Evolutionary conservation across 2,329 filamentous ascomycete genomes (phyloP).

Genomic region (Microcera coccophila): DNA sequence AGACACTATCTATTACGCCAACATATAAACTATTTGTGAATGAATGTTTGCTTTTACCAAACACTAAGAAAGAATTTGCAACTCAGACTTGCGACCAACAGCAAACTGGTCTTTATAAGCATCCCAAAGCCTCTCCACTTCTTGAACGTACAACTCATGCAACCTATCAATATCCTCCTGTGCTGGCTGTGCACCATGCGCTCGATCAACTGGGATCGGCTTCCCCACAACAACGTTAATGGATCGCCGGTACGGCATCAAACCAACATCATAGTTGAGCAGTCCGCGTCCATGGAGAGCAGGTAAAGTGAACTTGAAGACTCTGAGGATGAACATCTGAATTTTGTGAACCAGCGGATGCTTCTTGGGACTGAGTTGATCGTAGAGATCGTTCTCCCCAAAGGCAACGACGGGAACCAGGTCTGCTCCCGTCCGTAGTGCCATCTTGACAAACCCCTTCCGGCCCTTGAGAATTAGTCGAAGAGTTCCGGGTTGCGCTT

Average conservation of each 20-base stretch:
- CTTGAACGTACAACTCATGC: slow-evolving; percentile 73
- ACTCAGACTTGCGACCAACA: slow-evolving; percentile 56
- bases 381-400: slow-evolving; percentile 94
- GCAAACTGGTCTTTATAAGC: slow-evolving; percentile 75
- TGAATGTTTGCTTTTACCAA: neutral
- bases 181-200: slow-evolving; percentile 57
- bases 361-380: slow-evolving; percentile 72
- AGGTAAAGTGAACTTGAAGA: slow-evolving; percentile 88
- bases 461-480: slow-evolving; percentile 76
- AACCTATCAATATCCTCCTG: slow-evolving; percentile 75
- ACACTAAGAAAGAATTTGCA: slow-evolving; percentile 59
- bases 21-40: neutral
- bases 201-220: slow-evolving; percentile 67
- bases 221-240: slow-evolving; percentile 86
- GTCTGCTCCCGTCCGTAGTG: slow-evolving; percentile 86
- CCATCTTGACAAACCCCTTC: slow-evolving; percentile 92
- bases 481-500: slow-evolving; percentile 74
- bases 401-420: slow-evolving; percentile 89
- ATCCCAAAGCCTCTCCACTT: slow-evolving; percentile 70
- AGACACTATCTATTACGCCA: no score
- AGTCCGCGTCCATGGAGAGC: slow-evolving; percentile 86
- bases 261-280: slow-evolving; percentile 95
- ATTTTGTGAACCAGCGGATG: slow-evolving; percentile 76
- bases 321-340: slow-evolving; percentile 79
- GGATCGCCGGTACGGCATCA: slow-evolving; percentile 88